Base-by-base conservation (phyloP, 1,139 yeast genomes). In the Starmera stellimalicola region DNA sequence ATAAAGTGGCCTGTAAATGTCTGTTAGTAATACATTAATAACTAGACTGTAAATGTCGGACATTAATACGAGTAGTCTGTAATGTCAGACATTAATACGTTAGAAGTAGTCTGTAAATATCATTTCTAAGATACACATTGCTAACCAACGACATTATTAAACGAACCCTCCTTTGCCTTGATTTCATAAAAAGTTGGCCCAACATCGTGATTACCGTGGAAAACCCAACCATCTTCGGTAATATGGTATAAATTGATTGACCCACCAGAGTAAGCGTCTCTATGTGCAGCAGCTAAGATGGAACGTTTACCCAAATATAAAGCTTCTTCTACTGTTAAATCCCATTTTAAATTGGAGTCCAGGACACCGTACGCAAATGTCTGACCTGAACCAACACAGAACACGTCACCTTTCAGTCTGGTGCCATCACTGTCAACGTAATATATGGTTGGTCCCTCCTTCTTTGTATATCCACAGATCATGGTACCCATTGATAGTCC, bases 401-500 rank as follows among this genome's bases (percentile, higher is more conserved):
- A 93, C 43, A 87, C 52, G 53, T 91, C 95, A 37, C 98, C 98
- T 58, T 85, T 82, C 51, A 91, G 68, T 59, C 99, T 75, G 9
- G 96, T 82, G 37, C 99, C 99, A 54, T 91, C 99, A 27, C 95
- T 82, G 62, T 91, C 99, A 30, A 91, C 98, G 52, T 91, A 93
- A 62, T 80, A 91, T 39, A 91, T 81, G 20, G 96, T 77, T 33
- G 98, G 96, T 8, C 95, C 95, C 55, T 88, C 96, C 50, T 85
- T 82, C 55, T 83, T 79, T 26, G 97, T 91, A 60, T 82, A 84
- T 17, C 98, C 98, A 69, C 98, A 91, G 45, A 91, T 73, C 98
- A 91, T 91, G 11, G 98, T 91, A 58, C 98, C 98, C 99, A 91
- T 93, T 11, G 94, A 81, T 43, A 91, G 70, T n/a, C 99, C 99